Evolutionary conservation across 345 rosid genomes (phyloP), one percentile per base, ranked within the genome.

Genomic region (Arabis alpina): DNA sequence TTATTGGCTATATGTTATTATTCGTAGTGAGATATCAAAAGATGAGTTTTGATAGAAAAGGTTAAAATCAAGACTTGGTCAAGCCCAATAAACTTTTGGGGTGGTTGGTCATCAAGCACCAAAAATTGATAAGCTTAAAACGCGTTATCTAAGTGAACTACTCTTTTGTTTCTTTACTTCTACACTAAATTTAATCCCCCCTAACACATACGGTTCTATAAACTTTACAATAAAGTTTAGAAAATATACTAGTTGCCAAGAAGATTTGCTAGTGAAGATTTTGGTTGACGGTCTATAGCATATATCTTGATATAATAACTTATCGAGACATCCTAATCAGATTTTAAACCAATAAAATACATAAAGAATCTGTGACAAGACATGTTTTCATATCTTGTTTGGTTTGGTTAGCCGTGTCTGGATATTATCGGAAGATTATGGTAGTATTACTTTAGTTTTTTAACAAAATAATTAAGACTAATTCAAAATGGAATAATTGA

Each of bases 61-160:
- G 24, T 28, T 42, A 28, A 24, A 48, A 64, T 2, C 3, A 54
- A 1, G 77, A 65, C 71, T 56, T 30, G 3, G 71, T 73, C 71
- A 73, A 73, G 2, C 43, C 6, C 45, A 39, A 4, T 6, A 64
- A 15, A 4, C 27, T 10, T 62, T 19, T 15, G 3, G 54, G n/a
- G 12, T 56, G 10, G 66, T 64, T 57, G 47, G 65, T 58, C 60
- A 10, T 40, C 10, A 32, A 42, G 25, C 37, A 52, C 61, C 37
- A 52, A 41, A 8, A 16, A 19, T 30, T 16, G 45, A 14, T 61
- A 15, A 42, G 68, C 61, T 52, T 42, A 48, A 23, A 65, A 73
- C 66, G 77, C 77, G 66, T 73, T 73, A n/a, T 64, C 71, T 56
- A n/a, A 56, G 44, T 44, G 15, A 54, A 45, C 70, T 13, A 64